Percentiles rank a stretch among this genome's conserved stretches.
Evolutionary conservation across 2,329 filamentous ascomycete genomes (phyloP).

Genomic region (Hypoxylon sp.): DNA sequence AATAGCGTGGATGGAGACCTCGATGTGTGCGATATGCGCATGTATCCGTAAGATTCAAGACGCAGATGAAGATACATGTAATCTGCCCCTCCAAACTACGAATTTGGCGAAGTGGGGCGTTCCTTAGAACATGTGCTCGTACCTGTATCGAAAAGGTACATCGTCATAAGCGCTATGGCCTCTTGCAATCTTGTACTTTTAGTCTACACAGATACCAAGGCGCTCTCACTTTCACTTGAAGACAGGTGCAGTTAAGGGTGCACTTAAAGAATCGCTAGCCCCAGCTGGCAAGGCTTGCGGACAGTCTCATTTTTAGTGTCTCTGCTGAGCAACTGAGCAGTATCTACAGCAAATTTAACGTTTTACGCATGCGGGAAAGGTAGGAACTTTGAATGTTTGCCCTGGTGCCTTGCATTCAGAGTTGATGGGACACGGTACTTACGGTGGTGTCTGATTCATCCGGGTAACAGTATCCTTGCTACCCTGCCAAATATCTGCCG

Average conservation of each 20-base stretch:
- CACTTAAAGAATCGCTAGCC: neutral
- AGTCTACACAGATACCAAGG: neutral
- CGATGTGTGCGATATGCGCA: neutral
- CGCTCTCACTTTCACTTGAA: neutral
- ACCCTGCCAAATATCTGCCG: slow-evolving; percentile 7
- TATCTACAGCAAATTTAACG: neutral
- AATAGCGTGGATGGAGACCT: neutral
- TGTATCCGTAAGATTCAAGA: neutral
- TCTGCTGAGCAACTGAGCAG: too few species aligned
- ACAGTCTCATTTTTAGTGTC: neutral
- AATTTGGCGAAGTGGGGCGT: neutral
- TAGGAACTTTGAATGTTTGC: neutral
- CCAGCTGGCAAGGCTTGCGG: neutral
- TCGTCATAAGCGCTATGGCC: neutral
- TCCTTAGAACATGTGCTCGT: neutral
- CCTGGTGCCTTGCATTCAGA: slow-evolving; percentile 22
- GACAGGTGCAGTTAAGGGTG: neutral
- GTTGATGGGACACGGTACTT: slow-evolving; percentile 16
- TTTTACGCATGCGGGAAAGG: slow-evolving; percentile 24
- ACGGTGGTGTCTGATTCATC: slow-evolving; percentile 25
- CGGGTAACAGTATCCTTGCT: slow-evolving; percentile 15
- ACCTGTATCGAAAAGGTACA: neutral
- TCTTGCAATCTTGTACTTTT: neutral
- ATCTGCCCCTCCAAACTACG: slow-evolving; percentile 1
- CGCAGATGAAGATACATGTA: neutral